Evolutionary conservation across 257 asterid genomes (phyloP).

Genomic region (Solanum tacnaense): DNA sequence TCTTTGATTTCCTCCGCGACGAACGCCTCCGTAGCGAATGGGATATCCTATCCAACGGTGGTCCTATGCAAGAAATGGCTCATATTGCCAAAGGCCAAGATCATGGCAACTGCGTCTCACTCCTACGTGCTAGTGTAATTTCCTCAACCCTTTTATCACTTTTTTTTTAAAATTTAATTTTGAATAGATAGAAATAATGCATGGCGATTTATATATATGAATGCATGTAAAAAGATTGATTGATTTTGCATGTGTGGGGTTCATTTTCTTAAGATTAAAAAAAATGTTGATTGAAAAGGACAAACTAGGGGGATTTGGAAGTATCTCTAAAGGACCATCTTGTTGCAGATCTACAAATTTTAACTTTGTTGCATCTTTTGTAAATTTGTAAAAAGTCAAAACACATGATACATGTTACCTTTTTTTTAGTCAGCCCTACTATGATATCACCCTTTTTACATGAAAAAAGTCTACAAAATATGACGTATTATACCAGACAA

Average conservation of each 20-base stretch:
- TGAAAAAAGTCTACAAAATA: background rate
- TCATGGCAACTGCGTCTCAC: slow-evolving; percentile 84
- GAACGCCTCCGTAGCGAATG: slow-evolving; percentile 78
- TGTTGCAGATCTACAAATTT: background rate
- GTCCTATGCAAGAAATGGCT: slow-evolving; percentile 95
- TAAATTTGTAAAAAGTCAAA: slow-evolving; percentile 34
- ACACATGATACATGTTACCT: slow-evolving; percentile 19
- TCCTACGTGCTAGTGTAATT: slow-evolving; percentile 68
- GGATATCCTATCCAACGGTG: slow-evolving; percentile 90
- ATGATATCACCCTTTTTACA: slow-evolving; percentile 4
- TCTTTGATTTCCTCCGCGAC: slow-evolving; percentile 75
- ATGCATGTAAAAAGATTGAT: background rate
- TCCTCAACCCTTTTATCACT: background rate
- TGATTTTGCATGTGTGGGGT: background rate
- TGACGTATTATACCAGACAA: slow-evolving; percentile 11
- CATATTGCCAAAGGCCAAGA: slow-evolving; percentile 87
- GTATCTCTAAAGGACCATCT: slow-evolving; percentile 20
- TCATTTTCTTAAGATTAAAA: background rate
- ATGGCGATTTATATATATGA: background rate
- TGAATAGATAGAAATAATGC: background rate
- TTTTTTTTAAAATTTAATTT: background rate
- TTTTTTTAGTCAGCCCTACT: slow-evolving; percentile 22
- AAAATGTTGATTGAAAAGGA: slow-evolving; percentile 12
- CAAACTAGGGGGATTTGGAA: slow-evolving; percentile 27
- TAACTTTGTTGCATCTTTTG: slow-evolving; percentile 9